Evolutionary conservation across 352 stramenopile species (phyloP), one percentile per base, ranked within the genome.

Genomic region (Phytophthora podocarpi): DNA sequence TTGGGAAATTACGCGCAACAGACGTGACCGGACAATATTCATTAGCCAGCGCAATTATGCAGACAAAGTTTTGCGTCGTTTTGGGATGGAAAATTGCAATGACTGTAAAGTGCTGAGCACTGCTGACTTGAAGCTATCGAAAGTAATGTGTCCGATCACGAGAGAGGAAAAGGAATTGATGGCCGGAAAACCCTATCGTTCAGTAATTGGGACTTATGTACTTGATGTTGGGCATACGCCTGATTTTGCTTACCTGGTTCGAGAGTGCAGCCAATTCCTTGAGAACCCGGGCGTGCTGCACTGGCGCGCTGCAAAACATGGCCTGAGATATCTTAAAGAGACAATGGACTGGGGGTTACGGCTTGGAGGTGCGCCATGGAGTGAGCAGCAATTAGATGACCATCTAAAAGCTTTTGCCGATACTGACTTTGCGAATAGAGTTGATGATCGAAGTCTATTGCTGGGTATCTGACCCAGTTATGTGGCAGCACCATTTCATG

Each of bases 401-500:
- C 40, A 67, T 23, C 5, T 60, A 10, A 24, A 35, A 35, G 31
- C 40, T 10, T 52, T 51, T 36, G 28, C 34, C 26, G 58, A 67
- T 49, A 48, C 58, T 9, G 48, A 67, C 28, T 67, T 67, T 49
- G 58, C 41, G 1, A 59, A 42, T n/a, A 13, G 51, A 43, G 23
- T 50, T 45, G 59, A 67, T 13, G 58, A 59, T 43, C 43, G 52
- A 34, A 50, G n/a, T 69, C 45, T 12, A 40, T 69, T 24, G 53
- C 41, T 20, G 53, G 52, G 1, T 64, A 70, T 46, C 23, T 64
- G n/a, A 70, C 61, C 1, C n/a, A 36, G 23, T 46, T 69, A 2
- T 56, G 51, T 48, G 52, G 50, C 1, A 64, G 60, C 40, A 35
- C 51, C 2, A 45, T 64, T 28, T 70, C 52, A 7, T 64, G 60